These are phyloP conservation scores for Kingdonia uniflora DNA, from an alignment of 164 flowering plant genomes.

Conservation along the genomic window DNA sequence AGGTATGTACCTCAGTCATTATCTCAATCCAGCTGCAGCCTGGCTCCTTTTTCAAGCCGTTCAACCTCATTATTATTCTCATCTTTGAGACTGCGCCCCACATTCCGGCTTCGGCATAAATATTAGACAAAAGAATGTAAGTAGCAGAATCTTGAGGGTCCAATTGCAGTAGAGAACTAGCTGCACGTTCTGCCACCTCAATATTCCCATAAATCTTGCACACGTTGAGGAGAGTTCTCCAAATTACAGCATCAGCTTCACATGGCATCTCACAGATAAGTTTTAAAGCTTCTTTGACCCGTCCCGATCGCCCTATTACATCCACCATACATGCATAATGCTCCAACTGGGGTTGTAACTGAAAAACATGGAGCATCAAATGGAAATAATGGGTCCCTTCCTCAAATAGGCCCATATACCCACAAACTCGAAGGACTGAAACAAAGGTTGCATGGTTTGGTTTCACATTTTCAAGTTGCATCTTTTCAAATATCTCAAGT, in stretches of 20 bases:
- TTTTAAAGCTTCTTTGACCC: conserved; percentile 7
- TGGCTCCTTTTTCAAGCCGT: conserved; percentile 11
- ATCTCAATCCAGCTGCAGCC: conserved; percentile 17
- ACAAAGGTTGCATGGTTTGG: conserved; percentile 10
- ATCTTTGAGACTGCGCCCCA: conserved; percentile 10
- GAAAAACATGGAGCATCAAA: conserved; percentile 1
- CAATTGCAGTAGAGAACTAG: conserved; percentile 5
- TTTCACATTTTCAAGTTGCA: conserved; percentile 4
- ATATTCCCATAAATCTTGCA: conserved; percentile 10
- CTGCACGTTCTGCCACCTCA: conserved; percentile 8
- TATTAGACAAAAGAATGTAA: conserved; percentile 8
- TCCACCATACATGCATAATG: conserved; percentile 13
- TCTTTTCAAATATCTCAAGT: conserved; percentile 6
- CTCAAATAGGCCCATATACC: conserved; percentile 5
- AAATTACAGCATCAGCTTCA: conserved; percentile 7
- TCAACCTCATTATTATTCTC: conserved; percentile 7
- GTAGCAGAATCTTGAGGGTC: conserved; percentile 9
- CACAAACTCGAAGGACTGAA: conserved; percentile 12
- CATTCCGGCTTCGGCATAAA: conserved; percentile 11
- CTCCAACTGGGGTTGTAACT: conserved; percentile 7
- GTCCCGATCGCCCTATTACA: conserved; percentile 10
- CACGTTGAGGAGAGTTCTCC: conserved; percentile 10
- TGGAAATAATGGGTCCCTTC: conserved; percentile 7
- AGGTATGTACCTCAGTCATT: conserved; percentile 7
- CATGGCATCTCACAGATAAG: conserved; percentile 9